These are phyloP conservation scores for Cytospora mali DNA, from an alignment of 2,329 filamentous ascomycete species.

Conservation along the genomic window DNA sequence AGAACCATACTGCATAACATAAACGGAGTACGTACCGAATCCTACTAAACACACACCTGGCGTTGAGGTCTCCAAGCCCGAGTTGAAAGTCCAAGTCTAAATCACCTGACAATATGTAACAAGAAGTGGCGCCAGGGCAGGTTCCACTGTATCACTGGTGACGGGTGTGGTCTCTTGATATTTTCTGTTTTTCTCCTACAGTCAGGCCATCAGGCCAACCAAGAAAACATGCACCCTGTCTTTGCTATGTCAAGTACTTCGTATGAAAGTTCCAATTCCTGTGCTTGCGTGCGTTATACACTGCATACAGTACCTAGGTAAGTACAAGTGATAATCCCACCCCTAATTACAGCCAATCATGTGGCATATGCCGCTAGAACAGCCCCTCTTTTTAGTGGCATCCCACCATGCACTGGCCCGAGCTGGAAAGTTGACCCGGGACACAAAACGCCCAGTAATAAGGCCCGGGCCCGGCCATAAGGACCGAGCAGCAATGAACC, in stretches of 20 bases:
- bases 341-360: neutral
- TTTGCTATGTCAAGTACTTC: neutral
- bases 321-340: neutral
- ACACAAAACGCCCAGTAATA: neutral
- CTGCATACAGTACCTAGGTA: no score
- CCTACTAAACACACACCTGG: no score
- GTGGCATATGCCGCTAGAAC: neutral
- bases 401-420: neutral
- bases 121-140: neutral
- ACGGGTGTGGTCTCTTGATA: neutral
- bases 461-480: no score
- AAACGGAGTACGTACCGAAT: no score
- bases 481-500: no score
- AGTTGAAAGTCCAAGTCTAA: no score
- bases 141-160: neutral
- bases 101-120: no score
- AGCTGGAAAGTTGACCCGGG: slow-evolving; percentile 5
- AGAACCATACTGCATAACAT: no score
- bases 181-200: neutral
- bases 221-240: neutral
- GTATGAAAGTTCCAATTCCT: no score
- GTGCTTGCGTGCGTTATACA: no score
- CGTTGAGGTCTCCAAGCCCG: neutral
- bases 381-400: slow-evolving; percentile 22
- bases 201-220: neutral